Base-by-base conservation (phyloP, 2,329 filamentous ascomycete species). In the Fusarium algeriense region DNA sequence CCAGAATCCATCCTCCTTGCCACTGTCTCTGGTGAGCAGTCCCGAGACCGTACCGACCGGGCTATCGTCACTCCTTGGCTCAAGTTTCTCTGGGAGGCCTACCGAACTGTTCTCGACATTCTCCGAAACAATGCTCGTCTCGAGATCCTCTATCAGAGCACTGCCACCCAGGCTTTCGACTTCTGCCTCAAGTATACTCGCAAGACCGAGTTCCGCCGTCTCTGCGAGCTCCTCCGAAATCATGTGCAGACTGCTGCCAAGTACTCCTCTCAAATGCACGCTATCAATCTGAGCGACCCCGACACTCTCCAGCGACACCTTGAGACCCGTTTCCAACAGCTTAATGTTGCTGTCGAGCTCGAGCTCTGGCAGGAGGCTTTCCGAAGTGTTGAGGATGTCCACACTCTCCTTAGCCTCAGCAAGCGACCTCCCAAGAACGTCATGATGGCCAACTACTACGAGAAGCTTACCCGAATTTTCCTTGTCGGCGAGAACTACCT, bases 371-470 rank as follows among this genome's bases (percentile, higher is more conserved):
- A 99, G 84, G 96, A 99, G 86, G 96, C 96, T 73, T 99, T 99
- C 92, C 93, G 96, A 82, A 98, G 94, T 79, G 95, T 99, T 53
- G 96, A 99, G 85, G 96, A 99, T 81, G 98, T 98, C 76, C 96
- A 99, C 85, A 98, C 95, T 55, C 90, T 99, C 60, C 90, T 99
- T 75, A 98, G 92, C 85, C 89, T 98, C 76, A 98, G 95, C 91
- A 98, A 98, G 89, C 93, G 96, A 60, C 95, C 95, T 41, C 92
- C 96, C 59, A 98, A 98, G 91, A 98, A 98, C 81, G 88, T 98
- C 80, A 98, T 99, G 96, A 99, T 99, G 96, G 96, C 96, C 84
- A 99, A 98, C 87, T 99, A 99, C 88, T 99, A 98, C 84, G 96
- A 99, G 88, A 98, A 98, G 86, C 91, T 99, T 64, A 98, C 96